Evolutionary conservation across 495 filamentous ascomycete genomes (phyloP).

Genomic region (Penicillium silybi): DNA sequence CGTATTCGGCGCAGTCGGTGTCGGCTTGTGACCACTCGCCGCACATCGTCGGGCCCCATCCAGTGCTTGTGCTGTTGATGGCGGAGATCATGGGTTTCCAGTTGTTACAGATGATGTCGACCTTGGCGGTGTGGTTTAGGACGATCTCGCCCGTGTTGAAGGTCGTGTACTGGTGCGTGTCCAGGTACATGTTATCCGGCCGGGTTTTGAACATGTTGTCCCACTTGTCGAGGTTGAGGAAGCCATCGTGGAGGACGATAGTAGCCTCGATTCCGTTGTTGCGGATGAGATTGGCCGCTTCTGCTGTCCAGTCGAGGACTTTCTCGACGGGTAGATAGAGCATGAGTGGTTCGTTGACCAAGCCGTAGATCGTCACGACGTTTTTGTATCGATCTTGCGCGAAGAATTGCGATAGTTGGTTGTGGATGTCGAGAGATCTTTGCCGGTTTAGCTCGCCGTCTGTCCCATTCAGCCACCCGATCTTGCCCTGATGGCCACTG

Average conservation of each 20-base stretch:
- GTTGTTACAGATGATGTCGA: constrained; percentile 77
- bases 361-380: constrained; percentile 77
- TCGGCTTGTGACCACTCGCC: constrained; percentile 99
- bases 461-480: constrained; percentile 79
- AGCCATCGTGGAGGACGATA: constrained; percentile 78
- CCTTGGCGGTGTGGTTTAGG: constrained; percentile 67
- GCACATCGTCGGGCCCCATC: constrained; percentile 94
- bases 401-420: constrained; percentile 78
- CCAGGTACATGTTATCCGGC: constrained; percentile 60
- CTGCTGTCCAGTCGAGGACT: constrained; percentile 67
- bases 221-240: constrained; percentile 77
- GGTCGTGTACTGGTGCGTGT: constrained; percentile 92
- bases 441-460: constrained; percentile 58
- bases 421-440: constrained; percentile 76
- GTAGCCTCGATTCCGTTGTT: constrained; percentile 64
- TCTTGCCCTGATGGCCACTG: constrained; percentile 66
- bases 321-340: constrained; percentile 50
- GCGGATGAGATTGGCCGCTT: constrained; percentile 61
- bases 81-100: constrained; percentile 76
- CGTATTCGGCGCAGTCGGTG: constrained; percentile 83
- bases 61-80: constrained; percentile 66
- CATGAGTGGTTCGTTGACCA: constrained; percentile 86
- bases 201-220: constrained; percentile 59
- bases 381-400: constrained; percentile 81
- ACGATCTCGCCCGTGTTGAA: constrained; percentile 76